phyloP scores from a whole-genome alignment of 2,329 filamentous ascomycete genomes.

The Sphaerostilbella broomeana region DNA sequence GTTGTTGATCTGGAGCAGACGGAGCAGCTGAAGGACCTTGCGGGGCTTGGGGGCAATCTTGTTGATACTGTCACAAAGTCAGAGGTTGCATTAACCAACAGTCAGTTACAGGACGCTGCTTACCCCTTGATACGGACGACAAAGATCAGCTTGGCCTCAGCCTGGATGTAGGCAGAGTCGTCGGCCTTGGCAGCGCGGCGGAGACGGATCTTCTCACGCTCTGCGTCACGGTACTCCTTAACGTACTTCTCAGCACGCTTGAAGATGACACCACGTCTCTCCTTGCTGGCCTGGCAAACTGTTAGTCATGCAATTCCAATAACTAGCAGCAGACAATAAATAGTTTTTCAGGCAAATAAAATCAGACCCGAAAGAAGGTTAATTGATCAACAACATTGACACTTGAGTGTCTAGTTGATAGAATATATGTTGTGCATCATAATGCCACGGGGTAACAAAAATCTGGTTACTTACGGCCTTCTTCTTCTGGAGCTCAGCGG shows the following conservation, averaged over 20 bases:
- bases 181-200: constrained; percentile 82
- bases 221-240: constrained; percentile 96
- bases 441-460: constrained; percentile 29
- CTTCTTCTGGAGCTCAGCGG: constrained; percentile 73
- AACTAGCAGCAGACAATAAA: constrained; percentile 15
- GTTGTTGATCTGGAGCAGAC: constrained; percentile 99
- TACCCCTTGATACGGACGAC: constrained; percentile 98
- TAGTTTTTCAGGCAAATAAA: constrained; percentile 26
- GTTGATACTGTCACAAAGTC: constrained; percentile 72
- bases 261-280: constrained; percentile 98
- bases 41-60: constrained; percentile 99
- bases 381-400: constrained; percentile 98
- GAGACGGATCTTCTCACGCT: constrained; percentile 98
- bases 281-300: constrained; percentile 76
- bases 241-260: constrained; percentile 99
- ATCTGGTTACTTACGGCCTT: constrained; percentile 71
- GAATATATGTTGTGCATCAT: constrained; percentile 88
- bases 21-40: constrained; percentile 99
- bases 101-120: constrained; percentile 23
- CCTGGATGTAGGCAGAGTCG: constrained; percentile 89
- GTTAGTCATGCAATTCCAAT: constrained; percentile 30
- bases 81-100: not conserved
- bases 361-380: constrained; percentile 99
- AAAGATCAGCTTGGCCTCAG: constrained; percentile 95
- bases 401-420: constrained; percentile 77